These are phyloP conservation scores for Blastobotrys aristatus DNA, from an alignment of 1,139 yeast species.

Conservation along the genomic window DNA sequence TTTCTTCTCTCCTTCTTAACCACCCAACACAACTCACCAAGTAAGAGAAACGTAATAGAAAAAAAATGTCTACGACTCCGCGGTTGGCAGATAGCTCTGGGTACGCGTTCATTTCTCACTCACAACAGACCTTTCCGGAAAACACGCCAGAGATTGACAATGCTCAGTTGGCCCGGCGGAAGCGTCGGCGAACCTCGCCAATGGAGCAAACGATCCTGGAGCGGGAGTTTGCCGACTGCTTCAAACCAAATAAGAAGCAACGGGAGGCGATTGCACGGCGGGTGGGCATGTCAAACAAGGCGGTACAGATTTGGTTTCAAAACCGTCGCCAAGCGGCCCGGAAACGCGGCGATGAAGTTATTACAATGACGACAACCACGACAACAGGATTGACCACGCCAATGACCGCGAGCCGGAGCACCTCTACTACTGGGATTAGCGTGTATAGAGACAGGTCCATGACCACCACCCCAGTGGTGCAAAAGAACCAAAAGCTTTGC, in stretches of 20 bases:
- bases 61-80: not conserved
- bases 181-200: slow-evolving; percentile 92
- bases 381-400: not conserved
- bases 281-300: slow-evolving; percentile 92
- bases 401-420: not conserved
- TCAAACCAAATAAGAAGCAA: slow-evolving; percentile 74
- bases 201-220: slow-evolving; percentile 76
- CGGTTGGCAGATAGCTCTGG: slow-evolving; percentile 6
- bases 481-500: slow-evolving; percentile 18
- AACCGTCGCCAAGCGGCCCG: slow-evolving; percentile 84
- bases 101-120: slow-evolving; percentile 80
- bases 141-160: slow-evolving; percentile 86
- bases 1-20: not conserved
- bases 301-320: slow-evolving; percentile 98
- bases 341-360: slow-evolving; percentile 34
- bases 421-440: not conserved
- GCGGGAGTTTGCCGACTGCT: slow-evolving; percentile 66
- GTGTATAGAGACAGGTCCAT: not conserved
- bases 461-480: not conserved
- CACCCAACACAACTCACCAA: not conserved
- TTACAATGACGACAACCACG: no score
- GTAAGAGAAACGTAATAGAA: not conserved
- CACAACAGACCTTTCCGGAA: slow-evolving; percentile 72
- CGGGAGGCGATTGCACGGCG: slow-evolving; percentile 70
- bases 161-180: slow-evolving; percentile 84